These are phyloP conservation scores for Boletus rubescentipes DNA, from an alignment of 768 basidiomycete genomes.

Conservation along the genomic window DNA sequence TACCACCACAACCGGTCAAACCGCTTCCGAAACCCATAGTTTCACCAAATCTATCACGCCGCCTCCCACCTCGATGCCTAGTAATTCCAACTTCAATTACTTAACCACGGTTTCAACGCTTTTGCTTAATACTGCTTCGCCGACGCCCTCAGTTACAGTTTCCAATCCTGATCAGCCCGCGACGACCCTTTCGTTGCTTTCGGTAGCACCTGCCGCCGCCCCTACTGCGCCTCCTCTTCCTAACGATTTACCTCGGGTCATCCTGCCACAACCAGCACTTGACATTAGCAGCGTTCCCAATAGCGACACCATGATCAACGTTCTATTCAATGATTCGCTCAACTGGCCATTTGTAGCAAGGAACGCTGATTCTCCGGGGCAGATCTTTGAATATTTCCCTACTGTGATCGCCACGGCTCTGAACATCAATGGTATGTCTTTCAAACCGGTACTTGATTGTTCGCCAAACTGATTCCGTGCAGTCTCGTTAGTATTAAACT, in stretches of 20 bases:
- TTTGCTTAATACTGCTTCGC: conserved; percentile 24
- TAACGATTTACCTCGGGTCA: conserved; percentile 55
- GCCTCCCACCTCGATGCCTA: conserved; percentile 3
- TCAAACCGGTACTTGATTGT: background rate
- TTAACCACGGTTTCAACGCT: conserved; percentile 35
- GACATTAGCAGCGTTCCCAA: conserved; percentile 30
- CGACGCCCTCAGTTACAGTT: conserved; percentile 23
- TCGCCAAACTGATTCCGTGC: conserved; percentile 33
- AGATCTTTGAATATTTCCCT: conserved; percentile 78
- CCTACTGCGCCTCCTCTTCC: conserved; percentile 47
- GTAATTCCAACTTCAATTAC: conserved; percentile 34
- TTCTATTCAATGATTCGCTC: conserved; percentile 60
- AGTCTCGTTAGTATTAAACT: conserved; percentile 42
- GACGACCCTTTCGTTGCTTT: conserved; percentile 29
- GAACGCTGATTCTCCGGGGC: conserved; percentile 57
- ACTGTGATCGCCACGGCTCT: conserved; percentile 47
- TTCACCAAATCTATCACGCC: conserved; percentile 9
- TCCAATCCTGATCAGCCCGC: conserved; percentile 40
- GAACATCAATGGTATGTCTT: conserved; percentile 38
- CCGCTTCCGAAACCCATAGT: conserved; percentile 7
- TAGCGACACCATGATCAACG: conserved; percentile 53
- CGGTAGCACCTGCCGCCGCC: conserved; percentile 22
- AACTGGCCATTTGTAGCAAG: conserved; percentile 70
- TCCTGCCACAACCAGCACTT: conserved; percentile 43
- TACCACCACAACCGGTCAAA: conserved; percentile 1